Evolutionary conservation across 106 monocot species (phyloP).

Genomic region (Ottelia alismoides): DNA sequence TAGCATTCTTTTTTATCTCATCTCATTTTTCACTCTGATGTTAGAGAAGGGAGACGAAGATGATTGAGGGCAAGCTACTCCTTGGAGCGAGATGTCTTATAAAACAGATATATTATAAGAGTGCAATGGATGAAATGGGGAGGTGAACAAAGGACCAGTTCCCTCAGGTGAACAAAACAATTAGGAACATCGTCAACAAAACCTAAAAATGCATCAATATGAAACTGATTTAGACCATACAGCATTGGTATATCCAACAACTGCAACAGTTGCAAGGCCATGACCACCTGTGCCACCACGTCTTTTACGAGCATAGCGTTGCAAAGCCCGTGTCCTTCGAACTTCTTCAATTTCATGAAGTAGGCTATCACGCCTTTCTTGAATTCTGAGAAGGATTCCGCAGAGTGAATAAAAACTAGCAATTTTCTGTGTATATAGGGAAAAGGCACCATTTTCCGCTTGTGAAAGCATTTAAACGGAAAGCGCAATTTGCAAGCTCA

Average conservation of each 20-base stretch:
- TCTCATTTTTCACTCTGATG: no score
- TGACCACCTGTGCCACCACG: constrained; percentile 55
- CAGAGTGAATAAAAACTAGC: neutral
- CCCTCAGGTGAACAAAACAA: no score
- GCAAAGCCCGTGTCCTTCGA: constrained; percentile 73
- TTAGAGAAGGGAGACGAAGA: no score
- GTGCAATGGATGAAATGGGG: no score
- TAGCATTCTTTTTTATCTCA: no score
- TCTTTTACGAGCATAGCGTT: constrained; percentile 70
- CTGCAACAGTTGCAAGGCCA: constrained; percentile 74
- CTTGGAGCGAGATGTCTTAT: no score
- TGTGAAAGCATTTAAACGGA: no score
- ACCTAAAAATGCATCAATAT: neutral
- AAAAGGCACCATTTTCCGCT: no score
- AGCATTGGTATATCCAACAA: constrained; percentile 98
- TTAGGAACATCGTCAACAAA: neutral
- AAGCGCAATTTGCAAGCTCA: no score
- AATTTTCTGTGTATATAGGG: neutral
- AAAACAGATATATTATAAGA: no score
- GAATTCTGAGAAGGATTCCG: constrained; percentile 47
- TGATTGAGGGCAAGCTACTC: no score
- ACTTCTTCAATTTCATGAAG: constrained; percentile 89
- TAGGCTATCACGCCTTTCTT: constrained; percentile 47
- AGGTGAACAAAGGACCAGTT: no score
- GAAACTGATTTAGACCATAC: constrained; percentile 27